These are phyloP conservation scores for Boehmeria nivea DNA, from an alignment of 306 rosid genomes.

Conservation along the genomic window DNA sequence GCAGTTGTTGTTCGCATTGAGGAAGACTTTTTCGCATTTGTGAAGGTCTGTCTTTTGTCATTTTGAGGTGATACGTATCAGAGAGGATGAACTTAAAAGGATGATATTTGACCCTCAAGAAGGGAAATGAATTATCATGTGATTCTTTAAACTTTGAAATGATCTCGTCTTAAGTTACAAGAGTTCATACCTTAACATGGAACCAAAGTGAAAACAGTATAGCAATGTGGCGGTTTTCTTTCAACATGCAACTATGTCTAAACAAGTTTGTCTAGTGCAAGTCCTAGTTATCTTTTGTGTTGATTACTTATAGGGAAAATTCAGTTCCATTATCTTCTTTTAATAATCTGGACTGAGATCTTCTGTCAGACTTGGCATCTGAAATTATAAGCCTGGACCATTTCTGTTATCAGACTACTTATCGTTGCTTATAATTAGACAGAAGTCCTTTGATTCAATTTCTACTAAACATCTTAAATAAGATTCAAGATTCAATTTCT, in stretches of 20 bases:
- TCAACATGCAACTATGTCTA: neutral
- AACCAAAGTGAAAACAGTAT: neutral
- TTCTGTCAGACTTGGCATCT: too few species aligned
- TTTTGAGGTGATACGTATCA: neutral
- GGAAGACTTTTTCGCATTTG: constrained; percentile 85
- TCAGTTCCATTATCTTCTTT: neutral
- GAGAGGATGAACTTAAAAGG: neutral
- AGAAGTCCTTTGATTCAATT: neutral
- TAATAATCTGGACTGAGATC: neutral
- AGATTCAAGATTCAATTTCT: neutral
- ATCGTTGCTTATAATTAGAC: neutral
- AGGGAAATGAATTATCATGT: neutral
- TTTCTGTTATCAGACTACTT: neutral
- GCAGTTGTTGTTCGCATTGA: constrained; percentile 91
- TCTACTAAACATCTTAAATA: neutral
- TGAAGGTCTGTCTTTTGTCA: constrained; percentile 55
- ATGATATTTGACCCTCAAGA: neutral
- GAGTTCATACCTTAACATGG: too few species aligned
- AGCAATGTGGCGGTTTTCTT: neutral
- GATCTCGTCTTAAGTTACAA: too few species aligned
- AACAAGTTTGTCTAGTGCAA: neutral
- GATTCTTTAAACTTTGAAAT: too few species aligned
- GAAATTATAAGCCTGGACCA: neutral
- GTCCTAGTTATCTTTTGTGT: neutral
- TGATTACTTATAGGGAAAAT: neutral